Conservation (phyloP, 2,329 filamentous ascomycete species). For the Fusarium papillatum region DNA sequence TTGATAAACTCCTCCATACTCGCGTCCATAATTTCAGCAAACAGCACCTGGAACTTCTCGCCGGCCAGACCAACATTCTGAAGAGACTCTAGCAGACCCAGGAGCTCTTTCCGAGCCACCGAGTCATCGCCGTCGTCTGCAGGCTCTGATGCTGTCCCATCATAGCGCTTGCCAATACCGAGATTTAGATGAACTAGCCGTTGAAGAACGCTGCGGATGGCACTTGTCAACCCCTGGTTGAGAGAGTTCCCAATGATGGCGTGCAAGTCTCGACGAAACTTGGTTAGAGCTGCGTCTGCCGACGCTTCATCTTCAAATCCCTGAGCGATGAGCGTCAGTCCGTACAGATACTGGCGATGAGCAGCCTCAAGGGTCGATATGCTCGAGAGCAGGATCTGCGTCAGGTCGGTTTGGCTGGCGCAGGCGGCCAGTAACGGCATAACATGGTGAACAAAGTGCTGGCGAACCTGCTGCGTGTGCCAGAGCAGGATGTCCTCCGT, state of each 20-base stretch:
- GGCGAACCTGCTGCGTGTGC: constrained; percentile 72
- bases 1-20: constrained; percentile 75
- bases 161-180: constrained; percentile 41
- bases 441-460: constrained; percentile 72
- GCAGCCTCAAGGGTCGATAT: constrained; percentile 72
- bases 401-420: constrained; percentile 55
- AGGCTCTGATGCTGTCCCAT: constrained; percentile 22
- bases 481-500: constrained; percentile 71
- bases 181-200: constrained; percentile 66
- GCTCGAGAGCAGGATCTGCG: constrained; percentile 63
- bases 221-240: constrained; percentile 64
- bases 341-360: constrained; percentile 69
- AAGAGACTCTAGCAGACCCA: constrained; percentile 70
- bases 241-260: constrained; percentile 76
- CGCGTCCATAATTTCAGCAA: constrained; percentile 78
- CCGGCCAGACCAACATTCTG: constrained; percentile 77
- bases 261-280: constrained; percentile 73
- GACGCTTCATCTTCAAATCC: constrained; percentile 56
- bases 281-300: constrained; percentile 55
- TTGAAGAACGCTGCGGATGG: constrained; percentile 67
- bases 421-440: constrained; percentile 67
- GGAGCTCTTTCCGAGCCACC: constrained; percentile 63
- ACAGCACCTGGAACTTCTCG: constrained; percentile 77
- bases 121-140: constrained; percentile 48
- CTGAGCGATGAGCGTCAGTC: constrained; percentile 64